Evolutionary conservation across 108 stramenopile species (phyloP).

Genomic region (Conticribra weissflogii): DNA sequence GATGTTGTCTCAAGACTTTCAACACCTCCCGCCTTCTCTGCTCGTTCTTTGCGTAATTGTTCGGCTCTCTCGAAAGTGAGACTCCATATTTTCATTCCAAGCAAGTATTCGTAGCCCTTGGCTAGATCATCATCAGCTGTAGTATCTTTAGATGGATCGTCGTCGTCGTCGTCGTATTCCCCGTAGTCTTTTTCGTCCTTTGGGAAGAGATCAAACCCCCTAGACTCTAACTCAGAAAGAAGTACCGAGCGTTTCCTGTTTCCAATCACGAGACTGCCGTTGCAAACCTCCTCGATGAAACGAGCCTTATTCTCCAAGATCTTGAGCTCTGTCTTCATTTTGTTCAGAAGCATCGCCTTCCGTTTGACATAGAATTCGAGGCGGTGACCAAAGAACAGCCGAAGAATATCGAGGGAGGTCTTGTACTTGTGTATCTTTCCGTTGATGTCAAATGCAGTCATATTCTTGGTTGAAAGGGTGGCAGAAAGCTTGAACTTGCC

Average conservation of each 20-base stretch:
- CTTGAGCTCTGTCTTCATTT: slow-evolving; percentile 66
- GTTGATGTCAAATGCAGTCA: slow-evolving; percentile 91
- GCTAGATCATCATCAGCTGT: slow-evolving; percentile 66
- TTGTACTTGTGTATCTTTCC: slow-evolving; percentile 88
- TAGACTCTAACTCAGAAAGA: slow-evolving; percentile 78
- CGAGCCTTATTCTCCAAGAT: slow-evolving; percentile 97
- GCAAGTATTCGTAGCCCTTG: slow-evolving; percentile 98
- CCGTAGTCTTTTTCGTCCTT: slow-evolving; percentile 49
- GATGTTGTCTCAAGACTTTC: slow-evolving; percentile 76
- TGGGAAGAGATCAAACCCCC: slow-evolving; percentile 87
- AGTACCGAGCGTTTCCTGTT: slow-evolving; percentile 93
- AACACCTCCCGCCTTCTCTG: slow-evolving; percentile 83
- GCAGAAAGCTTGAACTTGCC: slow-evolving; percentile 95
- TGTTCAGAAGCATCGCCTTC: slow-evolving; percentile 79
- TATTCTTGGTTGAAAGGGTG: slow-evolving; percentile 91
- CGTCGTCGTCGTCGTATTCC: slow-evolving; percentile 55
- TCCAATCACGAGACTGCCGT: slow-evolving; percentile 88
- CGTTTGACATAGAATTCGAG: slow-evolving; percentile 90
- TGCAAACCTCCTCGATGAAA: slow-evolving; percentile 95
- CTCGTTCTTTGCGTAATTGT: slow-evolving; percentile 84
- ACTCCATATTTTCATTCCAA: slow-evolving; percentile 98
- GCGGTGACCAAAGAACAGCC: slow-evolving; percentile 88
- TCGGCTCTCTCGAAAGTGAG: slow-evolving; percentile 97
- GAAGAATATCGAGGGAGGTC: slow-evolving; percentile 75
- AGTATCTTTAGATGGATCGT: slow-evolving; percentile 57